Evolutionary conservation across 352 stramenopile genomes (phyloP).

Genomic region (Pythium aristosporum): DNA sequence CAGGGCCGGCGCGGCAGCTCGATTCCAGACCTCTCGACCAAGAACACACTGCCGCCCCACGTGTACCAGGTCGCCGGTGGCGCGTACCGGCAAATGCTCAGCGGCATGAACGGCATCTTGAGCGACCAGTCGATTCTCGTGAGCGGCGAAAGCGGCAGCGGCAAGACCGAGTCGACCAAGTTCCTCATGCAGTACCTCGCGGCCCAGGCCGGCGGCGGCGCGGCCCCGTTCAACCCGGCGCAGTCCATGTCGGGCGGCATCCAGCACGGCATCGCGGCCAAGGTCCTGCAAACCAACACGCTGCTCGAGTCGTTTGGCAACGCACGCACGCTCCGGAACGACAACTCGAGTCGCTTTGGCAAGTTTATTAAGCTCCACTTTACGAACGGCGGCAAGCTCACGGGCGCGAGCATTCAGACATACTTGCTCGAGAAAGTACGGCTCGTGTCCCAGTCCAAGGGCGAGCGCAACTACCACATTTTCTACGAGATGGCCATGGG

Average conservation of each 20-base stretch:
- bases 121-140: slow-evolving; percentile 85
- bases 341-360: slow-evolving; percentile 96
- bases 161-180: slow-evolving; percentile 90
- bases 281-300: slow-evolving; percentile 90
- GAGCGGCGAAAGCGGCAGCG: slow-evolving; percentile 82
- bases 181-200: slow-evolving; percentile 86
- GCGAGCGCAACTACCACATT: slow-evolving; percentile 96
- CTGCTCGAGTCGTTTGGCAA: slow-evolving; percentile 99
- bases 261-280: slow-evolving; percentile 63
- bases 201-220: slow-evolving; percentile 70
- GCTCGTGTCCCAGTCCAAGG: slow-evolving; percentile 90
- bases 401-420: slow-evolving; percentile 93
- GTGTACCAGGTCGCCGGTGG: slow-evolving; percentile 85
- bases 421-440: slow-evolving; percentile 97
- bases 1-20: slow-evolving; percentile 7
- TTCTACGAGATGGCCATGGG: slow-evolving; percentile 92
- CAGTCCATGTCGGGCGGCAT: slow-evolving; percentile 27
- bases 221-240: slow-evolving; percentile 59
- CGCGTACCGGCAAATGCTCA: slow-evolving; percentile 81
- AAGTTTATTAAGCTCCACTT: slow-evolving; percentile 99
- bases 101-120: slow-evolving; percentile 52
- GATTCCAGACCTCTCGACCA: background rate
- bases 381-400: slow-evolving; percentile 60
- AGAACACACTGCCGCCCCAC: slow-evolving; percentile 52
- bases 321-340: slow-evolving; percentile 95